Conservation (phyloP, 306 rosid species). For the Lablab purpureus region DNA sequence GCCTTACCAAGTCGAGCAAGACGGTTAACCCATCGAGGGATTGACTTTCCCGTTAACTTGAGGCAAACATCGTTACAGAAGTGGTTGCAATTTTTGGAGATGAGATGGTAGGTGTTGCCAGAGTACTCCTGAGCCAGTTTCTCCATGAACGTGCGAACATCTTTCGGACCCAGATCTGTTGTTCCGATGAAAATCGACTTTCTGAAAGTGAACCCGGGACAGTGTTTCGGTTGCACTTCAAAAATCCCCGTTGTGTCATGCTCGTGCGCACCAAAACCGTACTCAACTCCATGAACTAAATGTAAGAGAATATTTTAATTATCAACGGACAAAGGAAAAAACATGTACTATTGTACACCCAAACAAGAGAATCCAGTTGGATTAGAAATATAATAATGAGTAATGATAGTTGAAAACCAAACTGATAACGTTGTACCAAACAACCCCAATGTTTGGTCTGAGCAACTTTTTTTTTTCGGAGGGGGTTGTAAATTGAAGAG, state of each 20-base stretch:
- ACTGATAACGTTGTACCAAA: neutral
- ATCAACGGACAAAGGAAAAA: neutral
- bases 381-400: neutral
- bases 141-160: slow-evolving; percentile 80
- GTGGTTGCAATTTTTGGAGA: slow-evolving; percentile 94
- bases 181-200: slow-evolving; percentile 81
- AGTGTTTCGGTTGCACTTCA: slow-evolving; percentile 85
- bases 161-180: slow-evolving; percentile 74
- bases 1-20: slow-evolving; percentile 92
- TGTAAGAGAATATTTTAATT: neutral
- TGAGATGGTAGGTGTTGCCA: slow-evolving; percentile 88
- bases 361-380: slow-evolving; percentile 4
- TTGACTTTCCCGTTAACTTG: slow-evolving; percentile 70
- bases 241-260: slow-evolving; percentile 81
- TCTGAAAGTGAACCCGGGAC: slow-evolving; percentile 96
- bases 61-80: slow-evolving; percentile 80
- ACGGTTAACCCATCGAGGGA: slow-evolving; percentile 96
- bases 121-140: slow-evolving; percentile 74
- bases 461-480: neutral
- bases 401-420: slow-evolving; percentile 19
- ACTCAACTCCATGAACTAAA: slow-evolving; percentile 87
- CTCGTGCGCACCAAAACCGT: slow-evolving; percentile 97
- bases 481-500: neutral
- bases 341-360: neutral
- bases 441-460: neutral